Percentiles rank a stretch among this genome's conserved stretches.
Conservation (phyloP, 805 yeast species). For the Novakomyces olei region DNA sequence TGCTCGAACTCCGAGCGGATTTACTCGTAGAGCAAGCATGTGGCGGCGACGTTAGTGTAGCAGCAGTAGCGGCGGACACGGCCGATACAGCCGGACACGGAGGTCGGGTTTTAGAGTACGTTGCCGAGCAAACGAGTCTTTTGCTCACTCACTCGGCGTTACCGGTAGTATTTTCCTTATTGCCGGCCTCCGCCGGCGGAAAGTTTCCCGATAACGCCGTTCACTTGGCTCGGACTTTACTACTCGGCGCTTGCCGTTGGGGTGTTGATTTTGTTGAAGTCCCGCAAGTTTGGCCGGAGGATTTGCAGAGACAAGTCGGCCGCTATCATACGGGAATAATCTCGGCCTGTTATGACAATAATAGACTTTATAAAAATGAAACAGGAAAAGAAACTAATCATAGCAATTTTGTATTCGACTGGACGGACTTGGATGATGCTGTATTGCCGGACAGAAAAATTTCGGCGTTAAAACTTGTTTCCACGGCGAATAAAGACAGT, state of each 20-base stretch:
- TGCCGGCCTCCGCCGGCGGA: constrained; percentile 70
- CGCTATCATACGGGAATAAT: constrained; percentile 48
- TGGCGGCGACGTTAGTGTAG: too few species aligned
- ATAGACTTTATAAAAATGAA: too few species aligned
- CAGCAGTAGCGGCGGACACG: too few species aligned
- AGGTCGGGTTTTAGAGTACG: constrained; percentile 21
- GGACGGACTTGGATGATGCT: constrained; percentile 61
- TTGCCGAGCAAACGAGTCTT: constrained; percentile 49
- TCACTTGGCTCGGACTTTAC: constrained; percentile 27
- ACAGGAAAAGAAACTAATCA: too few species aligned
- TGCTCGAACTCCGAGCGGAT: constrained; percentile 70
- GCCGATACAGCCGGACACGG: constrained; percentile 16
- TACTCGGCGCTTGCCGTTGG: constrained; percentile 41
- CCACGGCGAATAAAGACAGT: constrained; percentile 49
- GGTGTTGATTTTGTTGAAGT: constrained; percentile 69
- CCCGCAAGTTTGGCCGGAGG: constrained; percentile 46
- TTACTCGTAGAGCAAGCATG: constrained; percentile 27
- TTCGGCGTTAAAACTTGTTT: constrained; percentile 68
- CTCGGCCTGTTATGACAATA: too few species aligned
- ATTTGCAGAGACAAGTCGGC: constrained; percentile 29
- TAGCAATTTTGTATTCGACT: too few species aligned
- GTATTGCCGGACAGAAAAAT: constrained; percentile 44
- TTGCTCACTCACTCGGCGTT: constrained; percentile 41
- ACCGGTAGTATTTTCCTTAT: constrained; percentile 64
- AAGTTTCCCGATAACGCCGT: constrained; percentile 39